Conservation (phyloP, 2,329 filamentous ascomycete species). For the Talaromyces sp. region DNA sequence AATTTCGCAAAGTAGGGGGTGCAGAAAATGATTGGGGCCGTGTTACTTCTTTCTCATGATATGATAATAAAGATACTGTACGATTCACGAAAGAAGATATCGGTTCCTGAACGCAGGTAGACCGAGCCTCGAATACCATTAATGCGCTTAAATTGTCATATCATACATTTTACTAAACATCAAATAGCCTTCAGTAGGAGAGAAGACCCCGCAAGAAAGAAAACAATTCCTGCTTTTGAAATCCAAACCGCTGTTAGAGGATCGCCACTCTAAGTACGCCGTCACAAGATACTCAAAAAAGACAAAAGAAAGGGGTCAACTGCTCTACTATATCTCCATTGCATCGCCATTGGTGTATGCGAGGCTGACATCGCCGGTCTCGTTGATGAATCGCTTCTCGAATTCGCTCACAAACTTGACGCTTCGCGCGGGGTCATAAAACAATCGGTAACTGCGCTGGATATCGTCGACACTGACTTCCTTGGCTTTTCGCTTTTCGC, state of each 20-base stretch:
- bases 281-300: constrained; percentile 10
- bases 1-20: constrained; percentile 63
- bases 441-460: constrained; percentile 87
- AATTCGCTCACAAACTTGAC: constrained; percentile 87
- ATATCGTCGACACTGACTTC: constrained; percentile 85
- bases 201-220: neutral
- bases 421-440: constrained; percentile 85
- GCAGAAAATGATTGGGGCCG: constrained; percentile 53
- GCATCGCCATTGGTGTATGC: constrained; percentile 56
- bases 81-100: neutral
- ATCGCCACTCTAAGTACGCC: constrained; percentile 18
- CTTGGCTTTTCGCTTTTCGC: constrained; percentile 78
- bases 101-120: neutral
- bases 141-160: constrained; percentile 16
- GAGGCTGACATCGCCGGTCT: constrained; percentile 77
- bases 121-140: constrained; percentile 14
- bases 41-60: constrained; percentile 50
- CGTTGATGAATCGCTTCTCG: constrained; percentile 88
- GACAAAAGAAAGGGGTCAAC: neutral
- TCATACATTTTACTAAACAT: constrained; percentile 13
- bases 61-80: constrained; percentile 19
- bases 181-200: neutral
- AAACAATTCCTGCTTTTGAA: constrained; percentile 10
- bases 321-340: constrained; percentile 58
- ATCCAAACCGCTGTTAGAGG: constrained; percentile 10